A percentile compares a stretch with the other conserved stretches of the same genome.
Evolutionary conservation across 345 rosid species (phyloP).

Genomic region (Zanthoxylum bungeanum): DNA sequence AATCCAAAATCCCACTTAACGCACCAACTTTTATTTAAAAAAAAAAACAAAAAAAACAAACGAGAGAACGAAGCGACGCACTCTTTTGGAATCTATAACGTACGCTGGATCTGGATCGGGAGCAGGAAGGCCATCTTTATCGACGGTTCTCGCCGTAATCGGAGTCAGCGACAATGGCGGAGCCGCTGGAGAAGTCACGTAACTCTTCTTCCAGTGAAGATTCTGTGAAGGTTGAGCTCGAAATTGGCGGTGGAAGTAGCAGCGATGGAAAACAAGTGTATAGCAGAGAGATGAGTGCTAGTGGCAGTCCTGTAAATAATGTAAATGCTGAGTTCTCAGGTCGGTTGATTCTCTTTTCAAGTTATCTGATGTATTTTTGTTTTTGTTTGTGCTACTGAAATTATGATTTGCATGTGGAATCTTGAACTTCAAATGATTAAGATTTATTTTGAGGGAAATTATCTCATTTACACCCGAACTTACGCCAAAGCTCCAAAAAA

Average conservation of each 20-base stretch:
- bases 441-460: neutral
- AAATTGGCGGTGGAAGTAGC: slow-evolving; percentile 35
- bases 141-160: slow-evolving; percentile 17
- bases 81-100: neutral
- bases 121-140: slow-evolving; percentile 1
- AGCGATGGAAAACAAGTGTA: slow-evolving; percentile 30
- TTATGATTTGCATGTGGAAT: neutral
- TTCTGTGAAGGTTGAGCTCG: slow-evolving; percentile 34
- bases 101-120: slow-evolving; percentile 46
- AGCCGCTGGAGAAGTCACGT: slow-evolving; percentile 37
- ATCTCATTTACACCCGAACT: no score
- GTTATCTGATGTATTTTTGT: no score
- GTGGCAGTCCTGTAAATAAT: slow-evolving; percentile 29
- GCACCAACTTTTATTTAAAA: no score
- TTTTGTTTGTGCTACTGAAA: neutral
- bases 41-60: no score
- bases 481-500: no score
- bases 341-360: slow-evolving; percentile 18
- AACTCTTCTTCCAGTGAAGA: slow-evolving; percentile 35
- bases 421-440: neutral
- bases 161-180: slow-evolving; percentile 37
- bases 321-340: slow-evolving; percentile 41
- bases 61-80: neutral
- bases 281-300: slow-evolving; percentile 23
- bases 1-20: slow-evolving; percentile 24